These are phyloP conservation scores for Apocynum venetum DNA, from an alignment of 257 asterid genomes.

Conservation along the genomic window DNA sequence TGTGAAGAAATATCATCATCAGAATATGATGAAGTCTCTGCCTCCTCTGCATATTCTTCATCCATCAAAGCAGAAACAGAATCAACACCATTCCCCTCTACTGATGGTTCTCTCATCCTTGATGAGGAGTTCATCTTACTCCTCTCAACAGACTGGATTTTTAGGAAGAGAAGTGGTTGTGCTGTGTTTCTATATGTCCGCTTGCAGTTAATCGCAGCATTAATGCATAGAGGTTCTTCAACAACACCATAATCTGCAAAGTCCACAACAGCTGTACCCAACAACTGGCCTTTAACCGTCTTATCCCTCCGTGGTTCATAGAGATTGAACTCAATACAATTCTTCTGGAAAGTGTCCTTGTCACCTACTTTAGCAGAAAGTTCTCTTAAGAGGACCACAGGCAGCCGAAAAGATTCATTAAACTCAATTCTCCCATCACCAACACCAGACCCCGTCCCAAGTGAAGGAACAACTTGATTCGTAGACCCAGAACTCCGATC, in stretches of 20 bases:
- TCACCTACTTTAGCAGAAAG: constrained; percentile 39
- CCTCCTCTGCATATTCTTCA: constrained; percentile 79
- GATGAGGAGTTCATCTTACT: constrained; percentile 38
- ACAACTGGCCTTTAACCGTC: constrained; percentile 58
- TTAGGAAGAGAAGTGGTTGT: constrained; percentile 59
- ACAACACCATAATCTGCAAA: constrained; percentile 63
- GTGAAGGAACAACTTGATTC: constrained; percentile 53
- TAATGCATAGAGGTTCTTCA: constrained; percentile 41
- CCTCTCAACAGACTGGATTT: constrained; percentile 51
- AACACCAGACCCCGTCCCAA: constrained; percentile 45
- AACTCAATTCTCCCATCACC: constrained; percentile 66
- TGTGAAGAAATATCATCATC: constrained; percentile 79
- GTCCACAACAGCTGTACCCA: constrained; percentile 73
- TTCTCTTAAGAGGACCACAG: constrained; percentile 48
- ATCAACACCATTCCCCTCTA: constrained; percentile 43
- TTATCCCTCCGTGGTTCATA: constrained; percentile 69
- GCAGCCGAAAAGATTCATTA: constrained; percentile 69
- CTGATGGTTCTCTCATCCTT: constrained; percentile 47
- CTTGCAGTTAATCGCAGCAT: constrained; percentile 57
- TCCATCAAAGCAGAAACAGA: constrained; percentile 58
- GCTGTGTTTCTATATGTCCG: constrained; percentile 66
- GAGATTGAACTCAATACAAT: constrained; percentile 60
- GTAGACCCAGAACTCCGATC: constrained; percentile 57
- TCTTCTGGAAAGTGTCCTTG: constrained; percentile 54
- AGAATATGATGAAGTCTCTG: constrained; percentile 54